Percentiles rank a stretch among this genome's conserved stretches.
These are phyloP conservation scores for Boletus sp. DNA, from an alignment of 768 basidiomycete genomes.

Conservation along the genomic window DNA sequence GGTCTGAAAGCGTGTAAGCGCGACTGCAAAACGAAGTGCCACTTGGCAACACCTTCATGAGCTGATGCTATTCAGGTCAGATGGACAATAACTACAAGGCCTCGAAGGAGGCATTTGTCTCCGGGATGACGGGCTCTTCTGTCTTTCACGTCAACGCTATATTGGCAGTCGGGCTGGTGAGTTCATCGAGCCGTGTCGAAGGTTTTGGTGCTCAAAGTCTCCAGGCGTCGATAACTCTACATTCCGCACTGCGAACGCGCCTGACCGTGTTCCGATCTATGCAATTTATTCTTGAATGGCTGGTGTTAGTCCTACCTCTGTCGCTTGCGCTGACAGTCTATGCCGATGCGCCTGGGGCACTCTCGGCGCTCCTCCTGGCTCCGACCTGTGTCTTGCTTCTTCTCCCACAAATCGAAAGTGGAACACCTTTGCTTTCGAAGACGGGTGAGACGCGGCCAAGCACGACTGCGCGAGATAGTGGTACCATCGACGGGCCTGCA, in stretches of 20 bases:
- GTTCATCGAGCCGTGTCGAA: conserved; percentile 24
- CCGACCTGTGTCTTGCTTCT: conserved; percentile 46
- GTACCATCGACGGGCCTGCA: neutral
- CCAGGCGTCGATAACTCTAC: conserved; percentile 71
- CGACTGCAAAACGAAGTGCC: conserved; percentile 3
- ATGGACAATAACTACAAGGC: conserved; percentile 55
- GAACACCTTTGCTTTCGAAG: conserved; percentile 54
- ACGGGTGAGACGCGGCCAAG: conserved; percentile 3
- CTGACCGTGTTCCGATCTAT: conserved; percentile 37
- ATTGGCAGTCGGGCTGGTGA: conserved; percentile 61
- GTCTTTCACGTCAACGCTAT: conserved; percentile 67
- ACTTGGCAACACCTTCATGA: neutral
- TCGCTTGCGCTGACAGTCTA: conserved; percentile 79
- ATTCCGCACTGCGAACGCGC: conserved; percentile 58
- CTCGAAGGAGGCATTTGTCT: conserved; percentile 81
- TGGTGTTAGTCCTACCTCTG: conserved; percentile 71
- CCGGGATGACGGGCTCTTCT: conserved; percentile 68
- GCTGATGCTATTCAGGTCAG: neutral
- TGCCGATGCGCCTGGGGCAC: conserved; percentile 52
- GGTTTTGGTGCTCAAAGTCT: conserved; percentile 17
- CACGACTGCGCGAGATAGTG: neutral
- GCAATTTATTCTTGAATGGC: conserved; percentile 52
- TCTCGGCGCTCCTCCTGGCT: conserved; percentile 49
- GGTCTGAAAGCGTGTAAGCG: conserved; percentile 8
- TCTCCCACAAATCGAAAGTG: conserved; percentile 40